Conservation (phyloP, 331 rosid genomes). For the Dryas integrifolia region DNA sequence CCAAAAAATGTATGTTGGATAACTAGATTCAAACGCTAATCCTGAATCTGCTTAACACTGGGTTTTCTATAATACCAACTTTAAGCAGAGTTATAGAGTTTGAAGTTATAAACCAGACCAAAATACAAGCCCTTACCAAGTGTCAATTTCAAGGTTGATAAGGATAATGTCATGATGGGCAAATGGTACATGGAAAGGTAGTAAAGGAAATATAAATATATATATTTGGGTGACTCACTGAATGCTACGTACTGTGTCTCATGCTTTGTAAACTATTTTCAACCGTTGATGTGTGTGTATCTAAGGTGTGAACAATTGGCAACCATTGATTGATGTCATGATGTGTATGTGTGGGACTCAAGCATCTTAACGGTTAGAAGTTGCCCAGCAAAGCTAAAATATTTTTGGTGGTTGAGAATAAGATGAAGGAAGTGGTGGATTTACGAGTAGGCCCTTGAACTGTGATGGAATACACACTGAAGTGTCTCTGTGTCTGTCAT, state of each 20-base stretch:
- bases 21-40: neutral
- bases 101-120: neutral
- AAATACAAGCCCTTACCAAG: neutral
- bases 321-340: too few species aligned
- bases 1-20: neutral
- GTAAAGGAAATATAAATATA: neutral
- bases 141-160: neutral
- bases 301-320: too few species aligned
- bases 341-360: neutral
- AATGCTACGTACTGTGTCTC: neutral
- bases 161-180: neutral
- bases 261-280: neutral
- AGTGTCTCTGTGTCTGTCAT: constrained; percentile 40
- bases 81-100: neutral
- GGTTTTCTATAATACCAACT: neutral
- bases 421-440: constrained; percentile 19
- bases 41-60: neutral
- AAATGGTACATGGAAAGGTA: neutral
- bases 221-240: too few species aligned
- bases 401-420: constrained; percentile 4
- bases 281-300: neutral
- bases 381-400: neutral
- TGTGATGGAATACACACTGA: constrained; percentile 37
- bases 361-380: neutral
- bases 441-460: constrained; percentile 28